These are phyloP conservation scores for Cladorrhinum sp. DNA, from an alignment of 2,329 filamentous ascomycete species.

Conservation along the genomic window DNA sequence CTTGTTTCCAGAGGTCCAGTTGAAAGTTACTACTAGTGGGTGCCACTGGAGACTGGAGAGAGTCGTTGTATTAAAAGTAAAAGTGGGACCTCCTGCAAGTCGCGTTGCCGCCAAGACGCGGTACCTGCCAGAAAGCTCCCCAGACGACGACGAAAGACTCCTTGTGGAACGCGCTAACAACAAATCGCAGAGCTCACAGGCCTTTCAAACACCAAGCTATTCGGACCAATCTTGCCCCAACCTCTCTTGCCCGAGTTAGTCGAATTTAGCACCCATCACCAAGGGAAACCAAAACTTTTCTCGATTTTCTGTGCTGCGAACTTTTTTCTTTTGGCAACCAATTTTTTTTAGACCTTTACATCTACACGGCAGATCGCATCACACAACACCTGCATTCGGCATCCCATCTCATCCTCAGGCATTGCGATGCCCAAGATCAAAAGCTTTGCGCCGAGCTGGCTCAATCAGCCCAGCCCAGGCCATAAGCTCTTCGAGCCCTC, in stretches of 20 bases:
- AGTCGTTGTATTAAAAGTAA: not conserved
- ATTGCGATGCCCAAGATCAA: slow-evolving; percentile 76
- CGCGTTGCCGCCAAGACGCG: slow-evolving; percentile 3
- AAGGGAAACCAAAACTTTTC: not conserved
- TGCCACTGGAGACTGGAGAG: not conserved
- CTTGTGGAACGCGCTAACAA: slow-evolving; percentile 3
- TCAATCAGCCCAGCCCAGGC: slow-evolving; percentile 73
- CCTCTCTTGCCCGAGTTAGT: not conserved
- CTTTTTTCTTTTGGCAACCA: not conserved
- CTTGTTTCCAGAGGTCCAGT: not conserved
- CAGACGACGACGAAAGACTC: slow-evolving; percentile 1
- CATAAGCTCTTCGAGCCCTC: slow-evolving; percentile 69
- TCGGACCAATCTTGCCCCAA: not conserved
- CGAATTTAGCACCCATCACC: not conserved
- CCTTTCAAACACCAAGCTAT: not conserved
- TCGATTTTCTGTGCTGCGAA: not conserved
- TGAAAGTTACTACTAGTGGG: not conserved
- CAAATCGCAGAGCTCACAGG: slow-evolving; percentile 1
- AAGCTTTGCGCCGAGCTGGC: slow-evolving; percentile 83
- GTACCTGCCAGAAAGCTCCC: slow-evolving; percentile 4
- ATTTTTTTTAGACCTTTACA: not conserved
- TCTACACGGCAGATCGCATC: not conserved
- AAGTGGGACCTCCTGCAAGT: slow-evolving; percentile 1
- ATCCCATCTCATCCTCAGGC: not conserved
- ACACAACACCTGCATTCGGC: not conserved